Evolutionary conservation across 768 basidiomycete species (phyloP), one percentile per base, ranked within the genome.

Genomic region (Pholiota molesta): DNA sequence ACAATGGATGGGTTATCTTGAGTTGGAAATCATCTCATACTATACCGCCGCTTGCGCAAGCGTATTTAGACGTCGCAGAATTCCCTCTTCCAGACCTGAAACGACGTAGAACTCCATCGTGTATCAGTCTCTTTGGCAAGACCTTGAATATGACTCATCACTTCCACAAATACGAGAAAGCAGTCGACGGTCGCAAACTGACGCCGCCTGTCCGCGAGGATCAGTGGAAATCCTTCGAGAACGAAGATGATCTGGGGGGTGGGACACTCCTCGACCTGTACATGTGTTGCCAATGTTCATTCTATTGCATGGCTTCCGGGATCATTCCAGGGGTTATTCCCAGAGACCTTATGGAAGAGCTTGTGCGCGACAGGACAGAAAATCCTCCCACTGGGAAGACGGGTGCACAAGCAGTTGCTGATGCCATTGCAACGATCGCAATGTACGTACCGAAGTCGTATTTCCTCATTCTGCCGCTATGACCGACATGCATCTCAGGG

Each of bases 1-100:
- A 94, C 60, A 91, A 94, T 66, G 88, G 89, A 5, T 95, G 92
- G 92, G 83, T 92, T 35, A 81, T 94, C 40, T 77, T 94, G 16
- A 79, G 78, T 40, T 91, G 89, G 88, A 86, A 85, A 64, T 82
- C 83, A 16, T 87, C 89, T 11, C 77, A 80, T n/a, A 78, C 86
- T 35, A 69, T 83, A 9, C 90, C 89, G 2, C 86, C 87, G 5
- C 78, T 92, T 19, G 81, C 86, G 14, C 75, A 73, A 44, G 84
- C 85, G 4, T 90, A 86, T 55, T 13, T 63, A 65, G 70, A 77
- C 23, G 71, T 71, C 33, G 75, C 74, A 40, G 64, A 79, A 57
- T 70, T 69, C 26, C 79, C 81, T 6, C 80, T 91, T 26, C 91
- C 91, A 0, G 81, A 88, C 59, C 81, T 81, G 66, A 62, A 68